Conservation (phyloP, 2,329 filamentous ascomycete species). For the Hymenotorrendiella dingleyae region DNA sequence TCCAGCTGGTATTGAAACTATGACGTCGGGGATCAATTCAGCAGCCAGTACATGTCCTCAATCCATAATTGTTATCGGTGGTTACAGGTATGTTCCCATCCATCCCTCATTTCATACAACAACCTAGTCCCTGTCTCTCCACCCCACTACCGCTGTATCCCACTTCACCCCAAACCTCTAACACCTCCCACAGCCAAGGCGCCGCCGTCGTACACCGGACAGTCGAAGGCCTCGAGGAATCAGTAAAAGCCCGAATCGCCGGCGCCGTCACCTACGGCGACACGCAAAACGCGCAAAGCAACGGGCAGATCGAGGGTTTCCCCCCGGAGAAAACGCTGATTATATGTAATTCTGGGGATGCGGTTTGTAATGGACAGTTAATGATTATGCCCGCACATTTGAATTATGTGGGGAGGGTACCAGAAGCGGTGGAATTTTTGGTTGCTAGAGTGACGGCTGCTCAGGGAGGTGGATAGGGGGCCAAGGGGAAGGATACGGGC, state of each 20-base stretch:
- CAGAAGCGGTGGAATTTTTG: slow-evolving; percentile 31
- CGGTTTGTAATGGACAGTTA: slow-evolving; percentile 41
- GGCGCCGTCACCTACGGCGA: slow-evolving; percentile 36
- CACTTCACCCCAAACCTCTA: slow-evolving; percentile 1
- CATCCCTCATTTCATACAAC: background rate
- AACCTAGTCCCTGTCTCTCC: background rate
- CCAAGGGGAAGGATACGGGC: too few species aligned
- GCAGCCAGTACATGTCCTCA: slow-evolving; percentile 31
- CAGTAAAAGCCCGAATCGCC: slow-evolving; percentile 27
- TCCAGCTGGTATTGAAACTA: slow-evolving; percentile 9
- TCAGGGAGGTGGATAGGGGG: background rate
- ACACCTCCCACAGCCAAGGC: slow-evolving; percentile 30
- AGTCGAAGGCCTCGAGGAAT: slow-evolving; percentile 27
- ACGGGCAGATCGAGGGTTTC: slow-evolving; percentile 30
- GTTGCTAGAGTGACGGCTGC: slow-evolving; percentile 1
- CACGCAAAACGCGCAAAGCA: slow-evolving; percentile 33
- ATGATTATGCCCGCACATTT: slow-evolving; percentile 34
- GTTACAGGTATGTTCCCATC: slow-evolving; percentile 19
- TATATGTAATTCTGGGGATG: slow-evolving; percentile 42
- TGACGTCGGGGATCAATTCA: slow-evolving; percentile 25
- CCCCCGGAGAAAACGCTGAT: slow-evolving; percentile 32
- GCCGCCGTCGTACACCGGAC: slow-evolving; percentile 36
- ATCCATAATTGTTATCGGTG: slow-evolving; percentile 33
- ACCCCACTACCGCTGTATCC: too few species aligned
- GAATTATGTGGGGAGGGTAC: slow-evolving; percentile 31